Conservation (phyloP, 352 stramenopile species). For the Chrysophaeum taylorii region DNA sequence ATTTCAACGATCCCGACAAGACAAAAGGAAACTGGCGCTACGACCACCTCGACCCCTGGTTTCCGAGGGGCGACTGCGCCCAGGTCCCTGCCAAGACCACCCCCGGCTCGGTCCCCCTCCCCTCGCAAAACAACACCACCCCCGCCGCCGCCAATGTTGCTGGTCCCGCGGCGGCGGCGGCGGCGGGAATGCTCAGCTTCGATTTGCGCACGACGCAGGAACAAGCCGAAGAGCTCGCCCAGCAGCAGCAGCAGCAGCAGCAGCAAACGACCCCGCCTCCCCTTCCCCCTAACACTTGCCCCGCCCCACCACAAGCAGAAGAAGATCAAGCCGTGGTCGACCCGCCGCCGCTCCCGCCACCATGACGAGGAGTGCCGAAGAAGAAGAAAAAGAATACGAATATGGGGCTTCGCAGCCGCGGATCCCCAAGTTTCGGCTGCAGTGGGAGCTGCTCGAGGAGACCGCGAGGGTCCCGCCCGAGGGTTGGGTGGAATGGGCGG, state of each 20-base stretch:
- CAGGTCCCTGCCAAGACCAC: background rate
- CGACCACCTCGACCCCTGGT: background rate
- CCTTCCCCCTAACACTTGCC: no score
- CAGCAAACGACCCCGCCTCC: no score
- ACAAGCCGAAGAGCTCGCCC: background rate
- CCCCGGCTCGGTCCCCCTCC: background rate
- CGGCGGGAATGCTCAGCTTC: slow-evolving; percentile 8
- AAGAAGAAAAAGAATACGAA: no score
- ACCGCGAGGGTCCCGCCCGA: background rate
- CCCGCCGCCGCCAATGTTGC: no score
- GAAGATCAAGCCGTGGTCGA: no score
- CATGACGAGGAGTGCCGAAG: no score
- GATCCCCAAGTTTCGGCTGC: background rate
- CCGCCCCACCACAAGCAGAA: no score
- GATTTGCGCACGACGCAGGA: background rate
- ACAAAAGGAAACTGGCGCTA: slow-evolving; percentile 29
- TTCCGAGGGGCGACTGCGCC: background rate
- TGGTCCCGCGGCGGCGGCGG: no score
- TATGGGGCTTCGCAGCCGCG: background rate
- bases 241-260: no score
- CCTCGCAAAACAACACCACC: slow-evolving; percentile 7
- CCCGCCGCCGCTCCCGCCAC: no score
- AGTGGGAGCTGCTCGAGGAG: background rate
- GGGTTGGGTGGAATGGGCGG: background rate
- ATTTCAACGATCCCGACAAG: slow-evolving; percentile 76